Evolutionary conservation across 2,329 filamentous ascomycete genomes (phyloP), one percentile per base, ranked within the genome.

Genomic region (Xylaria sp.): DNA sequence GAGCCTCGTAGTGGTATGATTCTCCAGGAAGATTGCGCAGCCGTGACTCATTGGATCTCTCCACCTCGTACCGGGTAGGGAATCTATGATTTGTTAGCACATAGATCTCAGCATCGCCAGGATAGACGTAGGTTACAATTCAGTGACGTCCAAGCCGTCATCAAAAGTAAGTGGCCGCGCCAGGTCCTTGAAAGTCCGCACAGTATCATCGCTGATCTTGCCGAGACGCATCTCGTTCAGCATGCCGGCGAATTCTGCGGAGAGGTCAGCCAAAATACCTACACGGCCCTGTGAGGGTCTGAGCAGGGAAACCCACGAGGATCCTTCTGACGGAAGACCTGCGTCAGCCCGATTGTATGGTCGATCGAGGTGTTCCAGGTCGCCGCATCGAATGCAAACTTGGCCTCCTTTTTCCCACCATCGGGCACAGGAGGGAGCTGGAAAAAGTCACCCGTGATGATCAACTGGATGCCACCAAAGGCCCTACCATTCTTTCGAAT

Each of bases 381-480:
- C 2, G 88, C 87, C 7, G 94, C 94, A 74, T 97, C 93, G 76
- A 99, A 99, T 0, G 94, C 91, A 78, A 99, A 99, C 76, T 94
- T 97, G 53, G 90, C 88, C 29, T 90, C 85, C 53, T 84, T 81
- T 66, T 82, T 81, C 59, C 89, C 88, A 45, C 83, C 83, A 39
- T 97, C 94, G 1, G 95, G 94, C 0, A 99, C 96, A 0, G 96
- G 96, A 0, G 96, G 96, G 3, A 99, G 82, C 77, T 99, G 96
- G 79, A 99, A 99, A 80, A 99, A 99, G 75, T 99, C 96, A 2
- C 96, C 96, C 0, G 96, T 99, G 66, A 99, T 92, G 63, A 99
- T 88, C 33, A 99, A 85, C 73, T 99, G 96, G 51, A 99, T 98
- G 5, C 96, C 96, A 61, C 96, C 96, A 83, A 97, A 99, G 0